phyloP scores from a whole-genome alignment of 805 yeast genomes.

The Hanseniaspora nectarophila region DNA sequence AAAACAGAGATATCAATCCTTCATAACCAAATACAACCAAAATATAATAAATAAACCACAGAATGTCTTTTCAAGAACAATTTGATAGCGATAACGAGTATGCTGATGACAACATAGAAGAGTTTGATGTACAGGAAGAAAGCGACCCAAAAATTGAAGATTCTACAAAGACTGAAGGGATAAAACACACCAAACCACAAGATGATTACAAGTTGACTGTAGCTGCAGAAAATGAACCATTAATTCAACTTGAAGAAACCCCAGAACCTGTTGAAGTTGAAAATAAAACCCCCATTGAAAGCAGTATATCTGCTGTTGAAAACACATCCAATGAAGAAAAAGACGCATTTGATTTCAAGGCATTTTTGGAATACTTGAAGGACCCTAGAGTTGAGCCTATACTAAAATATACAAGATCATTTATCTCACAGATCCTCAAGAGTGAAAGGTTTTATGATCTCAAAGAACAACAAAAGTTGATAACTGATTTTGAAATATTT shows the following conservation, averaged over 20 bases:
- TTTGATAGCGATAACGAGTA: slow-evolving; percentile 4
- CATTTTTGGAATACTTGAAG: slow-evolving; percentile 59
- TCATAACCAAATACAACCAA: neutral
- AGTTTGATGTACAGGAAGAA: slow-evolving; percentile 6
- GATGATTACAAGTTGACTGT: neutral
- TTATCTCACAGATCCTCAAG: slow-evolving; percentile 53
- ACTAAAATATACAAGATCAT: slow-evolving; percentile 74
- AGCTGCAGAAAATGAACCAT: neutral
- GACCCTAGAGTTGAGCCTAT: slow-evolving; percentile 76
- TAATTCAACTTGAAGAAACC: no score
- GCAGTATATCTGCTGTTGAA: neutral
- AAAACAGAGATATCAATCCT: neutral
- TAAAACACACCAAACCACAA: neutral
- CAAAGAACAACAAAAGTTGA: slow-evolving; percentile 64
- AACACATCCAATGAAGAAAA: neutral
- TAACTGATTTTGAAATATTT: slow-evolving; percentile 65
- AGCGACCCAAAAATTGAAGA: slow-evolving; percentile 6
- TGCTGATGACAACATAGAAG: slow-evolving; percentile 4
- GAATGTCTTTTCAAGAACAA: slow-evolving; percentile 13
- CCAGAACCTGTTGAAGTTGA: neutral
- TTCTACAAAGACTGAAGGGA: neutral
- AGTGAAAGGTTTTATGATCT: slow-evolving; percentile 56
- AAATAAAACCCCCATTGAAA: no score
- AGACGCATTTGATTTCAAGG: slow-evolving; percentile 67
- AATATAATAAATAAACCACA: neutral